Conservation (phyloP, 345 rosid species). For the Psidium guajava region DNA sequence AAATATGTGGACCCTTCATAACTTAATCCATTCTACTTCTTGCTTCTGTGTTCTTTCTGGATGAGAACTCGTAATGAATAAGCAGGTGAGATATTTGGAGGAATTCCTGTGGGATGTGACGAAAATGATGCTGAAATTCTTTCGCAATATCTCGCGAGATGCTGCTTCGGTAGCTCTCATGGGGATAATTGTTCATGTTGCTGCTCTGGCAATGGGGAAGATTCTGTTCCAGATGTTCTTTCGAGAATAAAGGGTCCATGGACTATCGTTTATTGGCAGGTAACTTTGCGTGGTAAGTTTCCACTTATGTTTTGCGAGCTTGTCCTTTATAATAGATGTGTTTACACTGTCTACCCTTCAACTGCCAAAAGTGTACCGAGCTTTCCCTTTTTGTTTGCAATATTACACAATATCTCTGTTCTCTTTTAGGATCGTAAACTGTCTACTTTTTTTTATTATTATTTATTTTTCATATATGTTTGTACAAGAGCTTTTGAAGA, state of each 20-base stretch:
- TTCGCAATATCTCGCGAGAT: slow-evolving; percentile 32
- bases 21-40: not conserved
- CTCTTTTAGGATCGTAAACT: not conserved
- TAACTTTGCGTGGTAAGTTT: slow-evolving; percentile 24
- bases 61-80: not conserved
- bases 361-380: not conserved
- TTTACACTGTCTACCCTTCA: not conserved
- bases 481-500: not conserved
- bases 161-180: slow-evolving; percentile 18
- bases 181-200: slow-evolving; percentile 10
- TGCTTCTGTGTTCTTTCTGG: not conserved
- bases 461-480: no score
- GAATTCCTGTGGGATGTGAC: slow-evolving; percentile 38
- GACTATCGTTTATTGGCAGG: slow-evolving; percentile 91
- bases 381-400: not conserved
- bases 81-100: slow-evolving; percentile 74
- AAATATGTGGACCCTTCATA: not conserved
- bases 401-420: not conserved
- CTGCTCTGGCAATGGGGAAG: slow-evolving; percentile 5
- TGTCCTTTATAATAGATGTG: not conserved
- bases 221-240: slow-evolving; percentile 52
- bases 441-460: not conserved
- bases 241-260: slow-evolving; percentile 78
- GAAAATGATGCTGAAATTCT: slow-evolving; percentile 62
- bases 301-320: not conserved